Evolutionary conservation across 2,329 filamentous ascomycete species (phyloP).

Genomic region (Aspergillus cejpii): DNA sequence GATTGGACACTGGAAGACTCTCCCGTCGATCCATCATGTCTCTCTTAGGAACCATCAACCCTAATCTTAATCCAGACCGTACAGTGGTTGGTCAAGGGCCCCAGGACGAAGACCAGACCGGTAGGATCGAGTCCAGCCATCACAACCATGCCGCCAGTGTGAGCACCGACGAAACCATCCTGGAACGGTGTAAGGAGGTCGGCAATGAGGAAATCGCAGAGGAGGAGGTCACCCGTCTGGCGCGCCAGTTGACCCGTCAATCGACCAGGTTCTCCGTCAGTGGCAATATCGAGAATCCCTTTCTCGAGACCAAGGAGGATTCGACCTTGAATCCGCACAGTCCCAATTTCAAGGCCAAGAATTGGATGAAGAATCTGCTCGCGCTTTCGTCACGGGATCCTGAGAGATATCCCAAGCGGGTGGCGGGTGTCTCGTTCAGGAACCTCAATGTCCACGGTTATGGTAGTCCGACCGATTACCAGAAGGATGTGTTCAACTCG

Average conservation of each 20-base stretch:
- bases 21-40: constrained; percentile 24
- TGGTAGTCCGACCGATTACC: constrained; percentile 62
- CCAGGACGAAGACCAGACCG: constrained; percentile 7
- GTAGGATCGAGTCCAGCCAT: constrained; percentile 11
- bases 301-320: constrained; percentile 29
- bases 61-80: constrained; percentile 21
- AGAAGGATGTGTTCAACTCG: constrained; percentile 43
- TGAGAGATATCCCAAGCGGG: constrained; percentile 48
- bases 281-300: constrained; percentile 30
- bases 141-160: constrained; percentile 21
- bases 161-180: constrained; percentile 26
- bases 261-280: constrained; percentile 27
- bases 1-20: constrained; percentile 14
- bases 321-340: constrained; percentile 42
- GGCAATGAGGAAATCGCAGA: constrained; percentile 24
- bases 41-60: constrained; percentile 30
- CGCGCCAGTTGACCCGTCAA: constrained; percentile 31
- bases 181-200: constrained; percentile 18
- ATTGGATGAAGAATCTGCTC: constrained; percentile 45
- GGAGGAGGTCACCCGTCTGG: constrained; percentile 30
- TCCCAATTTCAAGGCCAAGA: constrained; percentile 41
- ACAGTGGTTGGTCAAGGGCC: constrained; percentile 9
- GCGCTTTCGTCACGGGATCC: constrained; percentile 47
- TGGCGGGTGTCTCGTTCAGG: constrained; percentile 59
- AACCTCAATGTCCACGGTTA: constrained; percentile 64